Evolutionary conservation across 805 yeast species (phyloP).

Genomic region (Metschnikowia hibisci): DNA sequence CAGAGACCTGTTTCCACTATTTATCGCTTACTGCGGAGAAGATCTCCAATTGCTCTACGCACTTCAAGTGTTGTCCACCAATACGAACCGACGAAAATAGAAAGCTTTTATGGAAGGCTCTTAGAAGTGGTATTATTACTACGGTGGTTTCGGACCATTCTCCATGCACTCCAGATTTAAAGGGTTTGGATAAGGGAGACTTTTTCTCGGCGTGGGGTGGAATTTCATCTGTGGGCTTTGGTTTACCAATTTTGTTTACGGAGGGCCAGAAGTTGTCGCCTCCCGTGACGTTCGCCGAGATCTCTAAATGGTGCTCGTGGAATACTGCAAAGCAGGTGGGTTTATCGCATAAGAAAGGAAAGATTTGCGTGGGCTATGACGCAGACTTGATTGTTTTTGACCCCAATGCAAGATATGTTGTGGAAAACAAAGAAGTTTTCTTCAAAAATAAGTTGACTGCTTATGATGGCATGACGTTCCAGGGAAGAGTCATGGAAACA

Average conservation of each 20-base stretch:
- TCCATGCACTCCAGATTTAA: slow-evolving; percentile 90
- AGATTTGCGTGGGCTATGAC: slow-evolving; percentile 68
- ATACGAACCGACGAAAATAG: slow-evolving; percentile 75
- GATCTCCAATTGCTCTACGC: slow-evolving; percentile 74
- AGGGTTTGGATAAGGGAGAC: slow-evolving; percentile 78
- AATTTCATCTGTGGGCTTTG: slow-evolving; percentile 87
- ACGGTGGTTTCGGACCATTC: slow-evolving; percentile 95
- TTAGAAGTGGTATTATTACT: slow-evolving; percentile 59
- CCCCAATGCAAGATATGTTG: slow-evolving; percentile 46
- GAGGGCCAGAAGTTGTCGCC: slow-evolving; percentile 56
- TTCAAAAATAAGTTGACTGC: slow-evolving; percentile 90
- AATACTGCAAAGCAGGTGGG: slow-evolving; percentile 90
- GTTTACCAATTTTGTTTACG: slow-evolving; percentile 76
- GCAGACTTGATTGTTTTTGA: slow-evolving; percentile 89
- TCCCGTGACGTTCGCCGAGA: slow-evolving; percentile 53
- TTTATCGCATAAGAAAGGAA: slow-evolving; percentile 66
- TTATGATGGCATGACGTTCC: slow-evolving; percentile 64
- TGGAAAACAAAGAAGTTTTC: slow-evolving; percentile 52
- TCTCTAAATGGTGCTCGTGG: slow-evolving; percentile 73
- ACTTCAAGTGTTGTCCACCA: slow-evolving; percentile 94
- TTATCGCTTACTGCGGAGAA: slow-evolving; percentile 72
- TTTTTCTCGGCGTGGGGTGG: slow-evolving; percentile 97
- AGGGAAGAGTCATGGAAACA: slow-evolving; percentile 77
- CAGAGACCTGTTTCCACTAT: slow-evolving; percentile 95
- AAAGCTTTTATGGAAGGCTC: slow-evolving; percentile 71